phyloP scores from a whole-genome alignment of 352 stramenopile species.

The Globisporangium nodosum region DNA sequence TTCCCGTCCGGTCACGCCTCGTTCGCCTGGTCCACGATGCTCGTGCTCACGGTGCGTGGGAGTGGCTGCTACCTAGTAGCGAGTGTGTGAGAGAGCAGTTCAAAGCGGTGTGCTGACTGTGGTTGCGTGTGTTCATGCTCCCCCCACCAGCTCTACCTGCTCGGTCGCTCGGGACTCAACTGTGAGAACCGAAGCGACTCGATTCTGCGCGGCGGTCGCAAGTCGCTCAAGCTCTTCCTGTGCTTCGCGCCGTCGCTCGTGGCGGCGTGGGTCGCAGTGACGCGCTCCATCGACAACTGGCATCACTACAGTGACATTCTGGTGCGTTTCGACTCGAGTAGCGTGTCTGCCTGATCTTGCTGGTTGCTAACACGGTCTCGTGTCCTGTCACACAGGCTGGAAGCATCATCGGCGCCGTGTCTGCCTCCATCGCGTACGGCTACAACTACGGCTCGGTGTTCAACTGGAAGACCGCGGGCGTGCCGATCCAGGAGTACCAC shows the following conservation, averaged over 20 bases:
- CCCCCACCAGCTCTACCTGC: conserved; percentile 45
- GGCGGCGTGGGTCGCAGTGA: conserved; percentile 65
- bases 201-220: conserved; percentile 41
- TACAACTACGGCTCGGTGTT: conserved; percentile 73
- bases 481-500: conserved; percentile 26
- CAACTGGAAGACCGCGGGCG: conserved; percentile 22
- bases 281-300: conserved; percentile 81
- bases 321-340: conserved; percentile 16
- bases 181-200: conserved; percentile 41
- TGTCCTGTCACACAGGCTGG: conserved; percentile 21
- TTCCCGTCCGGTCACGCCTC: conserved; percentile 77
- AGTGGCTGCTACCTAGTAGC: not conserved
- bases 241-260: conserved; percentile 56
- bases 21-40: conserved; percentile 66
- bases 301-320: conserved; percentile 82
- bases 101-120: not conserved
- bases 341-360: too few relatives aligned
- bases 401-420: conserved; percentile 57
- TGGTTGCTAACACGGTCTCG: not conserved
- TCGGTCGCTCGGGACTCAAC: conserved; percentile 61
- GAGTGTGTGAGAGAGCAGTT: not conserved
- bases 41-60: conserved; percentile 53
- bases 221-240: conserved; percentile 62
- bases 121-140: not conserved
- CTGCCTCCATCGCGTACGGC: conserved; percentile 46